These are phyloP conservation scores for Ceriops decandra DNA, from an alignment of 345 rosid species.

Conservation along the genomic window DNA sequence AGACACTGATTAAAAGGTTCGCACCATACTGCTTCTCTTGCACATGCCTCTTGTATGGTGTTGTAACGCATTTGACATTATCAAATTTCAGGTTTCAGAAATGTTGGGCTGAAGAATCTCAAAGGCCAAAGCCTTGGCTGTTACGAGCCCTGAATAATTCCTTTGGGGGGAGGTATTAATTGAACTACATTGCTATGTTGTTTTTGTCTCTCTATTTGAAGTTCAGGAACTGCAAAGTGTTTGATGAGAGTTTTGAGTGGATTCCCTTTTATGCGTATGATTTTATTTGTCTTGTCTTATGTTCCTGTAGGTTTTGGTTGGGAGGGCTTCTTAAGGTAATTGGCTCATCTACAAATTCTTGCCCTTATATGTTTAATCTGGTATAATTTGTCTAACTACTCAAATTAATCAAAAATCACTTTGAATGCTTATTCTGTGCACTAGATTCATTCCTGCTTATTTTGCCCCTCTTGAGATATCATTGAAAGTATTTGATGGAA, in stretches of 20 bases:
- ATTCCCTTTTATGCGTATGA: neutral
- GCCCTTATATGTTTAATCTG: slow-evolving; percentile 8
- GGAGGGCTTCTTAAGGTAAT: slow-evolving; percentile 88
- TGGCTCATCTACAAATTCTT: neutral
- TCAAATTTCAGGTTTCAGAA: slow-evolving; percentile 53
- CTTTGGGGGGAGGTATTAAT: slow-evolving; percentile 76
- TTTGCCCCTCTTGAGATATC: neutral
- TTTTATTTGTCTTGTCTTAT: slow-evolving; percentile 8
- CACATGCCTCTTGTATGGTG: neutral
- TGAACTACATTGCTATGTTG: neutral
- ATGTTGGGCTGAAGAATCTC: slow-evolving; percentile 83
- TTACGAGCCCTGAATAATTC: slow-evolving; percentile 69
- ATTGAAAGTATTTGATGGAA: neutral
- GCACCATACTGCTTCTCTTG: slow-evolving; percentile 5
- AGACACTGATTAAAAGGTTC: slow-evolving; percentile 48
- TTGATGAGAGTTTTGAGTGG: neutral
- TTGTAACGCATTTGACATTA: neutral
- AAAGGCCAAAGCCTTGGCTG: slow-evolving; percentile 74
- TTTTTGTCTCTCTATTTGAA: neutral
- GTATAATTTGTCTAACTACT: slow-evolving; percentile 10
- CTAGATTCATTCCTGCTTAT: too few relatives aligned
- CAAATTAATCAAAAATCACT: neutral
- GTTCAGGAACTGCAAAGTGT: neutral
- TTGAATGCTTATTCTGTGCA: neutral
- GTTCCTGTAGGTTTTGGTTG: slow-evolving; percentile 72